Base-by-base conservation (phyloP, 2,329 filamentous ascomycete species). In the Annulohypoxylon truncatum region DNA sequence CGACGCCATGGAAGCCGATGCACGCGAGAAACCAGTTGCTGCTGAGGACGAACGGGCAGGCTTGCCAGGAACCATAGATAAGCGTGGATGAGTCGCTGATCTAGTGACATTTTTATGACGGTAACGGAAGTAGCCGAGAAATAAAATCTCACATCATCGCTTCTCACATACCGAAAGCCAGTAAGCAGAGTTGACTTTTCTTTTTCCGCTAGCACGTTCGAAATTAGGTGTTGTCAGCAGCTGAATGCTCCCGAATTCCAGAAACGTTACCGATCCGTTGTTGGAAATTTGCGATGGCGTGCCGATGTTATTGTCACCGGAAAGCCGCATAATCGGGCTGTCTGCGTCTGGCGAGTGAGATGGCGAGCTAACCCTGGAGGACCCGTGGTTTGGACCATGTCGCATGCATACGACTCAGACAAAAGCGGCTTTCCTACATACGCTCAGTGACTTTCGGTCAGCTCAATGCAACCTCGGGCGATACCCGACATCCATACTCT, bases 101-200 rank as follows among this genome's bases (percentile, higher is more conserved):
- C 52, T 38, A 24, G 33, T 40, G 31, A 48, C 42, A 20, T 44
- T 10, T 26, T 24, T 12, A 13, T 53, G 51, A 55, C 13, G 42
- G 4, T 50, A 28, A 24, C 47, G 50, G 35, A 38, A 51, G 46
- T 50, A 18, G 50, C 50, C 59, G 50, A 52, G 20, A 31, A n/a
- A 53, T 5, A 20, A 15, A 54, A 44, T 66, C 57, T 66, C 15
- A 66, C 57, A 61, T 61, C 63, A 66, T 52, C 57, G 9, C 26
- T 38, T 55, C 33, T 35, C 7, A 18, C 24, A 48, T 48, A 51
- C 22, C 31, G 22, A 58, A 18, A 40, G 31, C 15, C 7, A 33
- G 56, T 52, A 44, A 24, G 50, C 35, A 24, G 13, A 58, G 22
- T 44, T 48, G 40, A 20, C 31, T 38, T 31, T 12, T 44, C 9